These are phyloP conservation scores for Talaromyces sp. DNA, from an alignment of 2,329 filamentous ascomycete species.

Conservation along the genomic window DNA sequence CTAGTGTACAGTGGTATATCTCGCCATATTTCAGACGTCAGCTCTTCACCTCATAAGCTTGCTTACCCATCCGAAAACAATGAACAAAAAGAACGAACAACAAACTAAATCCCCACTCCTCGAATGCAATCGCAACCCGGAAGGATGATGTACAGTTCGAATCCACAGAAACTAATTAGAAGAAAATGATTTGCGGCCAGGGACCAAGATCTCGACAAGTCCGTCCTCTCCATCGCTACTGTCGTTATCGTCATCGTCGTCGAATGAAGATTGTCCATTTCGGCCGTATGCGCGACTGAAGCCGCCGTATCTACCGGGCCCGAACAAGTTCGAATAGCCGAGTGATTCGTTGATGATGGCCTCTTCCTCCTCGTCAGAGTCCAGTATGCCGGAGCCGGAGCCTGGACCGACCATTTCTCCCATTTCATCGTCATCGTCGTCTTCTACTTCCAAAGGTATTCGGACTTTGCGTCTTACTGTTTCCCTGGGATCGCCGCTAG, in stretches of 20 bases:
- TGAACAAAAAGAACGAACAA: background rate
- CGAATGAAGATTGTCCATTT: slow-evolving; percentile 27
- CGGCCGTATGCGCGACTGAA: slow-evolving; percentile 34
- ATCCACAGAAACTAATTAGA: slow-evolving; percentile 13
- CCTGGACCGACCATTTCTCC: slow-evolving; percentile 46
- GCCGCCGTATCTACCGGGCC: slow-evolving; percentile 39
- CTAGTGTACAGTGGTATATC: slow-evolving; percentile 20
- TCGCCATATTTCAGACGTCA: slow-evolving; percentile 15
- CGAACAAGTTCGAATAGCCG: slow-evolving; percentile 66
- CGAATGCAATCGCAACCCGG: slow-evolving; percentile 9
- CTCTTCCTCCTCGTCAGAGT: slow-evolving; percentile 53
- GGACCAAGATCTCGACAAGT: slow-evolving; percentile 46
- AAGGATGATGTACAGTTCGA: slow-evolving; percentile 16
- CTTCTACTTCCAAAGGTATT: slow-evolving; percentile 58
- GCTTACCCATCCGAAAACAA: background rate
- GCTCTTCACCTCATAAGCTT: background rate
- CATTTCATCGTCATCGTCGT: slow-evolving; percentile 45
- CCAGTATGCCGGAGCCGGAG: slow-evolving; percentile 43
- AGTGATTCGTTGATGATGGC: slow-evolving; percentile 60
- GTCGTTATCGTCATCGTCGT: slow-evolving; percentile 42
- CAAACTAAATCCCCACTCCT: slow-evolving; percentile 5
- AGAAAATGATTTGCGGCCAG: slow-evolving; percentile 33
- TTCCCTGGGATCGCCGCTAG: slow-evolving; percentile 35
- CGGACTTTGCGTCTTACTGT: slow-evolving; percentile 42
- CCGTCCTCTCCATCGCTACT: slow-evolving; percentile 42